Evolutionary conservation across 2,329 filamentous ascomycete genomes (phyloP).

Genomic region (Aspergillus hortae): DNA sequence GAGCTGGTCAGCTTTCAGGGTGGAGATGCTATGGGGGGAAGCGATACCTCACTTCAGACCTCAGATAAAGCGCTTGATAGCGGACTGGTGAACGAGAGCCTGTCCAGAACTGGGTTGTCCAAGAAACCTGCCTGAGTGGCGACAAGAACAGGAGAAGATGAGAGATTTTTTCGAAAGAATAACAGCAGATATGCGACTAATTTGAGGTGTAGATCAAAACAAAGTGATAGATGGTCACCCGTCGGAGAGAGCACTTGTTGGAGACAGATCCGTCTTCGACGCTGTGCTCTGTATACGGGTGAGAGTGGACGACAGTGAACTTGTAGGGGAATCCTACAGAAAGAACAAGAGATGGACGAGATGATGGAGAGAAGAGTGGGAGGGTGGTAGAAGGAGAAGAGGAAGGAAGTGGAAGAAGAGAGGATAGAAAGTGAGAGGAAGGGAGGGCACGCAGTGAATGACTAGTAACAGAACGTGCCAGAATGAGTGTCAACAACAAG

Average conservation of each 20-base stretch:
- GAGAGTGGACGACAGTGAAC: not conserved
- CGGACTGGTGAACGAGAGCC: not conserved
- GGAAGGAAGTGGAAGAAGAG: conserved; percentile 1
- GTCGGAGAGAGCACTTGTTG: not conserved
- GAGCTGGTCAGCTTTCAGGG: not conserved
- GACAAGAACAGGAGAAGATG: not conserved
- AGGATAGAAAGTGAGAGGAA: not conserved
- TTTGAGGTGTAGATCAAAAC: not conserved
- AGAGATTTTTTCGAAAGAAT: not conserved
- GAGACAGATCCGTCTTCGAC: not conserved
- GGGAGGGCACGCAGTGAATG: not conserved
- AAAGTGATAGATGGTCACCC: not conserved
- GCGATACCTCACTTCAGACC: not conserved
- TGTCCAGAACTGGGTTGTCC: not conserved
- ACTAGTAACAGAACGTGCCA: not conserved
- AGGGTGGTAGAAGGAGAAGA: not conserved
- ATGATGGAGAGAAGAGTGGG: conserved; percentile 1
- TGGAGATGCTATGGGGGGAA: not conserved
- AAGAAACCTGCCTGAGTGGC: not conserved
- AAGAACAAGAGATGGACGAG: not conserved
- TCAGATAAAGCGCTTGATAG: not conserved
- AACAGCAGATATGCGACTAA: not conserved
- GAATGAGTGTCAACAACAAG: not conserved
- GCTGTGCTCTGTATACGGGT: too few species aligned
- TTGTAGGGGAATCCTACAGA: not conserved